Conservation (phyloP, 192 early-diverging fungal genomes). For the Coemansia sp. region DNA sequence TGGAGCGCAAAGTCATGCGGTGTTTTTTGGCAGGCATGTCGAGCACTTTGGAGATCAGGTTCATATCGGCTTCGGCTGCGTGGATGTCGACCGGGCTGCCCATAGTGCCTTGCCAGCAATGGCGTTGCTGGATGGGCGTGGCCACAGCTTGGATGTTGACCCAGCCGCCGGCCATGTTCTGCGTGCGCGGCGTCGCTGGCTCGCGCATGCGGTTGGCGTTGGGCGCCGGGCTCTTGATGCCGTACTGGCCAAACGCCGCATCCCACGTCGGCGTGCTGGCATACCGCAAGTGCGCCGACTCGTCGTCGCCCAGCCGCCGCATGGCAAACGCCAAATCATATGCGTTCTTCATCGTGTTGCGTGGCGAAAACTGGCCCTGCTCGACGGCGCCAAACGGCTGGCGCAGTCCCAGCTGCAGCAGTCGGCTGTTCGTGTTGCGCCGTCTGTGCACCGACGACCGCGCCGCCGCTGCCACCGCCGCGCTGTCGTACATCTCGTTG, state of each 20-base stretch:
- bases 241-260: conserved; percentile 49
- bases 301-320: conserved; percentile 72
- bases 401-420: conserved; percentile 28
- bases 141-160: conserved; percentile 53
- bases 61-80: conserved; percentile 47
- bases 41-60: conserved; percentile 48
- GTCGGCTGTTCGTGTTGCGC: conserved; percentile 29
- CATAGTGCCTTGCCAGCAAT: conserved; percentile 56
- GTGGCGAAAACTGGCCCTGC: conserved; percentile 46
- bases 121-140: conserved; percentile 50
- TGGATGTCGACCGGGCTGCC: conserved; percentile 53
- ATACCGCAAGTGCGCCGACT: conserved; percentile 41
- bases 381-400: conserved; percentile 14
- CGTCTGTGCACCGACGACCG: conserved; percentile 43
- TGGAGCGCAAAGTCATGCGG: conserved; percentile 24
- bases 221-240: conserved; percentile 49
- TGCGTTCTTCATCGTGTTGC: conserved; percentile 68
- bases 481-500: conserved; percentile 48
- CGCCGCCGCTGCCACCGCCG: conserved; percentile 35
- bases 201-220: conserved; percentile 22
- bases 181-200: conserved; percentile 28
- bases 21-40: conserved; percentile 49
- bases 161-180: conserved; percentile 48
- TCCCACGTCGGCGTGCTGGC: conserved; percentile 50
- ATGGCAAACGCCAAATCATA: conserved; percentile 77